Percentiles rank a stretch among this genome's conserved stretches.
Evolutionary conservation across 176 grass and related monocot species (phyloP).

Genomic region (Urochloa ruziziensis): DNA sequence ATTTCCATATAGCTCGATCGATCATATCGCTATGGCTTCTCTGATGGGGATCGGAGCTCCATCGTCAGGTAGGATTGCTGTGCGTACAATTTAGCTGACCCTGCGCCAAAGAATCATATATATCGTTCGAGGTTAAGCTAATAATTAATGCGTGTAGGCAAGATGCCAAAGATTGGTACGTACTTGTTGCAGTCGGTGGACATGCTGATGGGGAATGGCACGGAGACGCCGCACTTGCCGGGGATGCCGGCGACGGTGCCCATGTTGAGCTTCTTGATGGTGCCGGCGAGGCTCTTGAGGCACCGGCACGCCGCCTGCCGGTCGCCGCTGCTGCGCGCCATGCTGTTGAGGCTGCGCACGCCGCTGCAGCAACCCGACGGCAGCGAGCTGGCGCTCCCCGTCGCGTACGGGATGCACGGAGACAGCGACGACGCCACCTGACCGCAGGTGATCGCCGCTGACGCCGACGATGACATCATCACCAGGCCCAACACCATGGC

Average conservation of each 20-base stretch:
- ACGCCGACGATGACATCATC: no score
- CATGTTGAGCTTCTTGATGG: slow-evolving; percentile 22
- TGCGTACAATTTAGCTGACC: not conserved
- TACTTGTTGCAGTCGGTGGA: slow-evolving; percentile 64
- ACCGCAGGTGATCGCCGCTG: slow-evolving; percentile 42
- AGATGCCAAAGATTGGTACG: not conserved
- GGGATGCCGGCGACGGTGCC: slow-evolving; percentile 29
- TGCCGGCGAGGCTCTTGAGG: slow-evolving; percentile 35
- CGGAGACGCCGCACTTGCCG: slow-evolving; percentile 45
- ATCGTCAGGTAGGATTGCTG: no score
- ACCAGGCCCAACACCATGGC: not conserved
- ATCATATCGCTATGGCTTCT: no score
- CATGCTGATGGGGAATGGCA: slow-evolving; percentile 37
- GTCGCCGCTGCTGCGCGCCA: not conserved
- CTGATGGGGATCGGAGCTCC: no score
- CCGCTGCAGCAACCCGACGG: slow-evolving; percentile 23
- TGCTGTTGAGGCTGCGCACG: slow-evolving; percentile 23
- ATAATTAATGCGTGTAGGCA: no score
- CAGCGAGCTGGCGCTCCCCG: not conserved
- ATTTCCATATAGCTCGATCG: no score
- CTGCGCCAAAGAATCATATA: not conserved
- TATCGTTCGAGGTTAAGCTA: no score
- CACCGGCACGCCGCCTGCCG: slow-evolving; percentile 23
- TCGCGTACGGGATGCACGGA: slow-evolving; percentile 47
- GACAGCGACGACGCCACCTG: slow-evolving; percentile 31